Conservation (phyloP, 2,329 filamentous ascomycete genomes). For the Colletotrichum cereale region DNA sequence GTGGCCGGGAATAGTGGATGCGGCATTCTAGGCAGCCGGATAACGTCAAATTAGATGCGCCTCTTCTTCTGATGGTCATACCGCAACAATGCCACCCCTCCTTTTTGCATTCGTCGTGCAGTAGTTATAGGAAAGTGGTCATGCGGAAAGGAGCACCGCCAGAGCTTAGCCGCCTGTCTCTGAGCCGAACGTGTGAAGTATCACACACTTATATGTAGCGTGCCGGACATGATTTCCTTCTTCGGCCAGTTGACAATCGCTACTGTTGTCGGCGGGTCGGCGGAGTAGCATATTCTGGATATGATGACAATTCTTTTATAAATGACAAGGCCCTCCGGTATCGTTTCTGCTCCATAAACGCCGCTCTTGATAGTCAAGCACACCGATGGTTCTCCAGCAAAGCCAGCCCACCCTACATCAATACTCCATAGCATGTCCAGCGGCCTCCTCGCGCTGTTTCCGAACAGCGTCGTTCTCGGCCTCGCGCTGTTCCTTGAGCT, state of each 20-base stretch:
- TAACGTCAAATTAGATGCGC: conserved; percentile 23
- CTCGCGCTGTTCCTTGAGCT: conserved; percentile 73
- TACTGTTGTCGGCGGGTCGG: neutral
- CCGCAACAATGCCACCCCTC: neutral
- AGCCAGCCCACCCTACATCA: conserved; percentile 42
- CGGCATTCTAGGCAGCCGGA: conserved; percentile 24
- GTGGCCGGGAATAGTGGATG: conserved; percentile 2
- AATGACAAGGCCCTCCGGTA: neutral
- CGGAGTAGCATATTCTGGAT: neutral
- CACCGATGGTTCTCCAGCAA: neutral
- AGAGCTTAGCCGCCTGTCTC: neutral
- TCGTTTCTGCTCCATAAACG: conserved; percentile 27
- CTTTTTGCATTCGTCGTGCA: neutral
- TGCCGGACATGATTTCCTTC: neutral
- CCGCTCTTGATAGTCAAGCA: conserved; percentile 1
- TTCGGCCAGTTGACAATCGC: too few relatives aligned
- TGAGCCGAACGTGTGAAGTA: neutral
- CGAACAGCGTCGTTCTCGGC: conserved; percentile 68
- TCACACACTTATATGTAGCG: too few relatives aligned
- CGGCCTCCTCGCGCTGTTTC: conserved; percentile 66
- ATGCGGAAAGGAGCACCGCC: neutral
- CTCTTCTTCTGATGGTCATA: conserved; percentile 8
- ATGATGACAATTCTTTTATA: conserved; percentile 9
- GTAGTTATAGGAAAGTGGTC: neutral
- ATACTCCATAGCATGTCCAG: conserved; percentile 69